Conservation (phyloP, 179 eudicot genomes). For the Gypsophila paniculata region DNA sequence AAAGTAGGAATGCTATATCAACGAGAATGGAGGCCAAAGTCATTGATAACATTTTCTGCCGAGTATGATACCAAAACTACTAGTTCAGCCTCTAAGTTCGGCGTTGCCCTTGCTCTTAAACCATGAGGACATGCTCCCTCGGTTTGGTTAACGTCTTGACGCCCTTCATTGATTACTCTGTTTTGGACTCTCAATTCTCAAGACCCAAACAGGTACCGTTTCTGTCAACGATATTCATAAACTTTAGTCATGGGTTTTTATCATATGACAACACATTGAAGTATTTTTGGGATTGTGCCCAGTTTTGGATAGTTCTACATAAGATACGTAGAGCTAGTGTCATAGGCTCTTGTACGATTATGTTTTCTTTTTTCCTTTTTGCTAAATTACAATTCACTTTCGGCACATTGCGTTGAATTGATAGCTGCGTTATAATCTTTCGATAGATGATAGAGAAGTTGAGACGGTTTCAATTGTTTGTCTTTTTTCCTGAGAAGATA, state of each 20-base stretch:
- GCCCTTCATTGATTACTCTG: slow-evolving; percentile 16
- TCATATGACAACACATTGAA: neutral
- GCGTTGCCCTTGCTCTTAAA: slow-evolving; percentile 77
- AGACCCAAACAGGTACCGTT: slow-evolving; percentile 16
- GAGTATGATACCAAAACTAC: slow-evolving; percentile 64
- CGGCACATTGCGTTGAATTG: neutral
- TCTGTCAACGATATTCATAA: slow-evolving; percentile 14
- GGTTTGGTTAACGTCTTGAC: neutral
- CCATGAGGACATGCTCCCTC: slow-evolving; percentile 40
- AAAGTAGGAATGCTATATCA: slow-evolving; percentile 69
- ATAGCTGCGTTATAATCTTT: neutral
- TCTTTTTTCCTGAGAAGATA: too few relatives aligned
- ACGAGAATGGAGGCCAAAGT: slow-evolving; percentile 83
- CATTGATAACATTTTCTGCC: slow-evolving; percentile 56
- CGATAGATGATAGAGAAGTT: too few relatives aligned
- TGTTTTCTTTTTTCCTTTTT: neutral
- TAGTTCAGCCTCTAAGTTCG: slow-evolving; percentile 48
- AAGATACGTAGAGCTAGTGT: too few relatives aligned
- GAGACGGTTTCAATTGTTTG: too few relatives aligned
- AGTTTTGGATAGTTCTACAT: slow-evolving; percentile 23
- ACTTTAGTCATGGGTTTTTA: slow-evolving; percentile 6
- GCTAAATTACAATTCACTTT: too few relatives aligned
- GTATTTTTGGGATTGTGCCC: slow-evolving; percentile 25
- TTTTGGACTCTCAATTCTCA: slow-evolving; percentile 16
- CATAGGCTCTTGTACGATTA: neutral